phyloP scores from a whole-genome alignment of 1,139 yeast genomes.

The Candida dubliniensis region DNA sequence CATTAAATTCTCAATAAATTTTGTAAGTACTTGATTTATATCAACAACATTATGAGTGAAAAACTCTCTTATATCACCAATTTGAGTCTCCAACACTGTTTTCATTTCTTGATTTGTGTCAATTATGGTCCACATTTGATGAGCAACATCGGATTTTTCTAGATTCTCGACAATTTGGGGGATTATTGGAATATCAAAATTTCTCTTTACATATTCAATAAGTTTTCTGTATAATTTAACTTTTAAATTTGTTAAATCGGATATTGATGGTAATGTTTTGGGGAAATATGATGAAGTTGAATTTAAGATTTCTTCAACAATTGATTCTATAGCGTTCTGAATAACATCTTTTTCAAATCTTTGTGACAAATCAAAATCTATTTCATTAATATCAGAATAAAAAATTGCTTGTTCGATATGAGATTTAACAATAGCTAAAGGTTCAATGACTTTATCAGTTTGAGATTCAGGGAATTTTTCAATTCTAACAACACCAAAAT shows the following conservation, averaged over 20 bases:
- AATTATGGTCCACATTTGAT: constrained; percentile 46
- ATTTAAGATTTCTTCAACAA: constrained; percentile 55
- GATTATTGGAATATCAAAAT: constrained; percentile 33
- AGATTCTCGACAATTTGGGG: constrained; percentile 45
- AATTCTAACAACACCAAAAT: constrained; percentile 63
- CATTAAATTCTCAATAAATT: constrained; percentile 27
- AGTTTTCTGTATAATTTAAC: constrained; percentile 36
- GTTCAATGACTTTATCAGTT: constrained; percentile 20
- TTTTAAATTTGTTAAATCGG: constrained; percentile 28
- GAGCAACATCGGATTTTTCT: constrained; percentile 60
- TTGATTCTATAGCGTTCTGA: constrained; percentile 47
- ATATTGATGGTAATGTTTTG: constrained; percentile 26
- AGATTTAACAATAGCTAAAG: constrained; percentile 54
- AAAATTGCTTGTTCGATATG: constrained; percentile 83
- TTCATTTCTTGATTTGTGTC: constrained; percentile 17
- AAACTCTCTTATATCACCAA: constrained; percentile 25
- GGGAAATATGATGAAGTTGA: constrained; percentile 44
- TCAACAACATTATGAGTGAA: constrained; percentile 29
- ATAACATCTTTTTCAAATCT: constrained; percentile 36
- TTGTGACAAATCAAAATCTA: constrained; percentile 55
- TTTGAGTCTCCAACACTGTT: constrained; percentile 6
- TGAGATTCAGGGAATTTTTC: constrained; percentile 42
- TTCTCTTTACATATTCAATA: constrained; percentile 43
- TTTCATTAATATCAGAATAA: constrained; percentile 47
- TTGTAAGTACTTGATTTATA: constrained; percentile 36